Evolutionary conservation across 306 rosid genomes (phyloP), one percentile per base, ranked within the genome.

Genomic region (Begonia masoniana): DNA sequence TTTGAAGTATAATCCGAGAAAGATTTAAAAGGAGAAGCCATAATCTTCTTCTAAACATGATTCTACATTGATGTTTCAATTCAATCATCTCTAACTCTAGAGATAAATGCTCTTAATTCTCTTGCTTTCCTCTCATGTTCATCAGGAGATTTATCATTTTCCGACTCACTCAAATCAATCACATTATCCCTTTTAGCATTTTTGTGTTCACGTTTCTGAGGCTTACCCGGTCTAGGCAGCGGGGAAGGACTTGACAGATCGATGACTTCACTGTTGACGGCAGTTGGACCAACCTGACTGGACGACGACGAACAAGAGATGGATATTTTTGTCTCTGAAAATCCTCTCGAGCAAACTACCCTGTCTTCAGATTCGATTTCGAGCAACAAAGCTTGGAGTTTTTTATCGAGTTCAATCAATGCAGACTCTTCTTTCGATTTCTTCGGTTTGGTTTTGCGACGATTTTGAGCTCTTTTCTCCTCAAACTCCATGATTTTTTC

Each of bases 231-330:
- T 50, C 54, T 58, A 54, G 73, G 73, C 41, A 39, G 61, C 10
- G 95, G 95, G 56, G 81, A 64, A 68, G 95, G 95, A 47, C 95
- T 86, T 36, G 69, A 57, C 43, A 82, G 83, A 72, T 80, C 78
- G 43, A 82, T 82, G 68, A 82, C 76, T 60, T 75, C 93, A 17
- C 51, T 46, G 48, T 75, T 53, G 17, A 59, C 39, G 12, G 10
- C 39, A 57, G 41, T 66, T 23, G 78, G 62, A 60, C 57, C 70
- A 64, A 46, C 13, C 13, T 47, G 10, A 17, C 23, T 10, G 15
- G 23, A 50, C 31, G 9, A 50, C 24, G 12, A 50, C 6, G 19
- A 15, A n/a, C 54, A 50, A 15, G 23, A 50, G 54, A 5, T 7
- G 23, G 17, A 50, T 11, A n/a, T 47, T 79, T 59, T 67, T 52